Base-by-base conservation (phyloP, 306 rosid species). In the Astragalus membranaceus region DNA sequence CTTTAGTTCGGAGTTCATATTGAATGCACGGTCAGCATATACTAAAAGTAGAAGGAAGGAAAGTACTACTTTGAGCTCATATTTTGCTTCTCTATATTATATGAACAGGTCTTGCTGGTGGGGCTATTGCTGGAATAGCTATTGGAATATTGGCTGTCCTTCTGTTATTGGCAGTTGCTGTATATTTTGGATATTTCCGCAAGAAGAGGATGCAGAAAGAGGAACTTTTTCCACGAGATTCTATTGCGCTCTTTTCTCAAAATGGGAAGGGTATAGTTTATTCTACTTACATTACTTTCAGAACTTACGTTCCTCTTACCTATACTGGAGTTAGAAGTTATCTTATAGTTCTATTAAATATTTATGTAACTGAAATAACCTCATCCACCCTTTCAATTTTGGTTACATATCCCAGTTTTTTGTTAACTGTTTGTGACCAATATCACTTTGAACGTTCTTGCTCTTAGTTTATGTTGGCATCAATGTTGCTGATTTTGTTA, bases 61-160 rank as follows among this genome's bases (percentile, higher is more conserved):
- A 14, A 10, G 44, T 70, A 55, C 60, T 76, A 60, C 56, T 70
- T 52, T 78, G 75, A 70, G 75, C 84, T 81, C 62, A 78, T 74
- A 20, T 71, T 75, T 69, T 83, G 42, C 67, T 65, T 81, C 78
- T 57, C 58, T 73, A 73, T 74, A 50, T 76, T 57, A 58, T 73
- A 73, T 74, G 46, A 80, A 78, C 97, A 94, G 97, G 91, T 72
- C 73, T 88, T 66, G 69, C 76, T n/a, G 82, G 72, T 37, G 95
- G 87, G 43, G 88, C 74, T 77, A 80, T 94, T 79, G 96, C 84
- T 77, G 96, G 91, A 67, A 80, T 91, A 86, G 49, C 73, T 64
- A 74, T 83, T 15, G 97, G 87, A 79, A 79, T 62, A 55, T 69
- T 84, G 53, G 96, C 74, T 49, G 95, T 54, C 51, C 70, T 87